A percentile compares a stretch with the other conserved stretches of the same genome.
Conservation (phyloP, 2,329 filamentous ascomycete species). For the Boeremia exigua region DNA sequence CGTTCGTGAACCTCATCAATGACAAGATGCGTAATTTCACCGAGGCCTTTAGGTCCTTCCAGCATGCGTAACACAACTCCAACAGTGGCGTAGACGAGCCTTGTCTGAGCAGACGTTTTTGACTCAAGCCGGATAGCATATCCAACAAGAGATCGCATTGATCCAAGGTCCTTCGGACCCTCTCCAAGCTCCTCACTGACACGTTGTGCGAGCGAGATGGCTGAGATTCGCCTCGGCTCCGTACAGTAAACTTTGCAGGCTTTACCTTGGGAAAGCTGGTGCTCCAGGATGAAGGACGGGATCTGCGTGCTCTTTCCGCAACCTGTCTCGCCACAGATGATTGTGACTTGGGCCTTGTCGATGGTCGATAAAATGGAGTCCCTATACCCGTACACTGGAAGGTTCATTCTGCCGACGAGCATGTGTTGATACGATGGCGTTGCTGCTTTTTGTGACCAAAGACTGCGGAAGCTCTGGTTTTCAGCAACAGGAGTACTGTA, state of each 20-base stretch:
- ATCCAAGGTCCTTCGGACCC: conserved; percentile 79
- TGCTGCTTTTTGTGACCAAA: conserved; percentile 61
- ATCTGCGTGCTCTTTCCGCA: conserved; percentile 98
- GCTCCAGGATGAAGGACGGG: conserved; percentile 90
- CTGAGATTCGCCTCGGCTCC: conserved; percentile 92
- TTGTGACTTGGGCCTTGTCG: conserved; percentile 81
- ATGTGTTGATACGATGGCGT: conserved; percentile 73
- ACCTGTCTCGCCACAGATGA: conserved; percentile 95
- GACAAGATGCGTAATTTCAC: conserved; percentile 89
- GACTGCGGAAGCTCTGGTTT: conserved; percentile 53
- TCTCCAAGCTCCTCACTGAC: conserved; percentile 97
- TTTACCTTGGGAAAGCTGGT: conserved; percentile 80
- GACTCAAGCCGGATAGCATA: conserved; percentile 94
- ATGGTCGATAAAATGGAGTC: conserved; percentile 79
- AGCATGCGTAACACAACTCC: conserved; percentile 98
- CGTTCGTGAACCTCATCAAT: conserved; percentile 98
- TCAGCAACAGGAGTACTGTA: conserved; percentile 34
- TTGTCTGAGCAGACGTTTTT: conserved; percentile 79
- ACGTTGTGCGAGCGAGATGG: conserved; percentile 88
- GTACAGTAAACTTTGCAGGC: conserved; percentile 94
- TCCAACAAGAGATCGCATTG: conserved; percentile 81
- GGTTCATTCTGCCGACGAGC: conserved; percentile 75
- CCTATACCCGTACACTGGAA: conserved; percentile 90
- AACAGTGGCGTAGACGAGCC: conserved; percentile 85
- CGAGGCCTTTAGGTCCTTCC: conserved; percentile 83